Evolutionary conservation across 345 rosid genomes (phyloP).

Genomic region (Euphorbia pulcherrima): DNA sequence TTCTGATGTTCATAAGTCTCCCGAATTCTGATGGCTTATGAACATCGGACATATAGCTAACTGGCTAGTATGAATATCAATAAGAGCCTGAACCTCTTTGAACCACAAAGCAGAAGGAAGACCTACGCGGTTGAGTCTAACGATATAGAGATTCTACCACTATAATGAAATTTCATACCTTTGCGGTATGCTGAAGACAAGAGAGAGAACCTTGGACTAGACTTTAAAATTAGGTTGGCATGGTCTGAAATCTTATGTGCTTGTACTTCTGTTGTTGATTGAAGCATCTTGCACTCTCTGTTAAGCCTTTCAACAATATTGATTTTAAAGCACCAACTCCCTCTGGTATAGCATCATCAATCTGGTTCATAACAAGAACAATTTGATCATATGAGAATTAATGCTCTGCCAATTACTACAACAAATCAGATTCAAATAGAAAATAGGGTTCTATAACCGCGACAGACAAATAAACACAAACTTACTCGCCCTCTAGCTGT

Average conservation of each 20-base stretch:
- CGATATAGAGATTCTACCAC: too few relatives aligned
- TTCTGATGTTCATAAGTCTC: too few relatives aligned
- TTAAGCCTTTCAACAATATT: conserved; percentile 64
- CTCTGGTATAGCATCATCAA: conserved; percentile 62
- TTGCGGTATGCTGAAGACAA: too few relatives aligned
- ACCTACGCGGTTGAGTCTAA: too few relatives aligned
- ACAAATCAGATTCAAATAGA: background rate
- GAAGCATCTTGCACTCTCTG: conserved; percentile 61
- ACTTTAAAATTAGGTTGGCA: conserved; percentile 41
- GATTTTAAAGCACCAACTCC: conserved; percentile 65
- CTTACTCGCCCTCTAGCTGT: conserved; percentile 60
- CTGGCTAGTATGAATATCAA: too few relatives aligned
- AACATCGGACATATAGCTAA: too few relatives aligned
- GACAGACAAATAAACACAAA: background rate
- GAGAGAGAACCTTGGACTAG: background rate
- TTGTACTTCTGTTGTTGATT: conserved; percentile 79
- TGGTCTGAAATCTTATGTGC: conserved; percentile 56
- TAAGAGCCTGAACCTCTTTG: too few relatives aligned
- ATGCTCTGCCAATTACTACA: background rate
- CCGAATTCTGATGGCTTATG: too few relatives aligned
- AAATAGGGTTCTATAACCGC: background rate
- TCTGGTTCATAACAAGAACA: conserved; percentile 39
- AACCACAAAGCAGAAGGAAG: too few relatives aligned
- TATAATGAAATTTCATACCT: too few relatives aligned
- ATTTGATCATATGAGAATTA: background rate